Conservation (phyloP, 2,329 filamentous ascomycete species). For the Cladosporium phlei region DNA sequence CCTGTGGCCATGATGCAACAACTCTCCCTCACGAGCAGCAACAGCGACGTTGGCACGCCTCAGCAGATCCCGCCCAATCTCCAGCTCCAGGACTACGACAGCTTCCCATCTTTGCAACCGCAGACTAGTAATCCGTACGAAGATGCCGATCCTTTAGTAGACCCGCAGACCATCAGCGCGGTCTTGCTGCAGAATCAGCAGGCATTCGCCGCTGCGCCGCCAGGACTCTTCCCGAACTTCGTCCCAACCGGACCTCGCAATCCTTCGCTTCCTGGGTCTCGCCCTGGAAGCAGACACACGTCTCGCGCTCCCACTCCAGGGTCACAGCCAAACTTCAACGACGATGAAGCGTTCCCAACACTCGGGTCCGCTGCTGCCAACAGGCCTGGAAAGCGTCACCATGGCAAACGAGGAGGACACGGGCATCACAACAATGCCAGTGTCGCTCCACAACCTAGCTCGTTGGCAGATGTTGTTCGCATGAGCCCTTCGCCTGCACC, state of each 20-base stretch:
- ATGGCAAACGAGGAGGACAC: conserved; percentile 84
- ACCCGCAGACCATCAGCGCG: conserved; percentile 40
- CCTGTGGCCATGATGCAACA: conserved; percentile 80
- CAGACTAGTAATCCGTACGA: conserved; percentile 42
- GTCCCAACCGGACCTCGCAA: conserved; percentile 45
- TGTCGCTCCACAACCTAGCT: conserved; percentile 69
- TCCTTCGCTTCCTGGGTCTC: conserved; percentile 65
- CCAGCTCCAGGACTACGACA: conserved; percentile 76
- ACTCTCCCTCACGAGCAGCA: conserved; percentile 58
- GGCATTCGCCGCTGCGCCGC: conserved; percentile 48
- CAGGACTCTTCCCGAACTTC: conserved; percentile 60
- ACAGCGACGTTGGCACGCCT: conserved; percentile 55
- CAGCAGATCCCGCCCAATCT: conserved; percentile 62
- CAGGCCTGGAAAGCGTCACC: conserved; percentile 83
- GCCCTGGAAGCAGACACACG: conserved; percentile 78
- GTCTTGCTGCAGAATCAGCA: conserved; percentile 34
- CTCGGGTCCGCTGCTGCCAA: conserved; percentile 68
- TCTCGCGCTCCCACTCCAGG: conserved; percentile 60
- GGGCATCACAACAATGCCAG: conserved; percentile 60
- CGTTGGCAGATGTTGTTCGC: conserved; percentile 88
- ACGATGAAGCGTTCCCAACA: conserved; percentile 91
- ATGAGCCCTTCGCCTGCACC: conserved; percentile 80
- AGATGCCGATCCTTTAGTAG: conserved; percentile 27
- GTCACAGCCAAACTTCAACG: conserved; percentile 67
- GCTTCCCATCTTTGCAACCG: conserved; percentile 70